A percentile compares a stretch with the other conserved stretches of the same genome.
Evolutionary conservation across 768 basidiomycete genomes (phyloP).

Genomic region (Boletus fagicola): DNA sequence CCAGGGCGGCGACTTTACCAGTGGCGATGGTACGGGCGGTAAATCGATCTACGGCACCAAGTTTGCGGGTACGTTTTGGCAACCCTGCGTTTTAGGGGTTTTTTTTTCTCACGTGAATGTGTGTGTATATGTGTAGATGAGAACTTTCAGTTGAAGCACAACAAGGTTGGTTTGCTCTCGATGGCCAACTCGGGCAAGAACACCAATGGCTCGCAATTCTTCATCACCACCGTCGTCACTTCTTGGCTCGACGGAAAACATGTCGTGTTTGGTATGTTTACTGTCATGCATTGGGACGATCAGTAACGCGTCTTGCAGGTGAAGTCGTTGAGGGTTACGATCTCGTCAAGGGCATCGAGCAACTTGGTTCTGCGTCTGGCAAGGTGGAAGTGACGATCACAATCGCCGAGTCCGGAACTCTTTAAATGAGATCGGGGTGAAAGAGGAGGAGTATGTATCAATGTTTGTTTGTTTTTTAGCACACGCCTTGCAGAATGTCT

Average conservation of each 20-base stretch:
- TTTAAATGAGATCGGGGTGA: neutral
- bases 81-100: too few relatives aligned
- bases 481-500: neutral
- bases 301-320: neutral
- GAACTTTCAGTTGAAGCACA: slow-evolving; percentile 79
- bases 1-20: slow-evolving; percentile 88
- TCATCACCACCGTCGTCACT: slow-evolving; percentile 80
- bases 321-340: slow-evolving; percentile 4
- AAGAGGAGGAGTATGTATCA: neutral
- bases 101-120: slow-evolving; percentile 22
- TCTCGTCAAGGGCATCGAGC: neutral
- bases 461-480: neutral
- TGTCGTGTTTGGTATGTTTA: slow-evolving; percentile 83
- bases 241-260: slow-evolving; percentile 68
- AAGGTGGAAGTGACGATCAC: neutral
- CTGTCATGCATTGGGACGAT: too few relatives aligned
- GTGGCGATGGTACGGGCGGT: slow-evolving; percentile 68
- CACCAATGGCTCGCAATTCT: slow-evolving; percentile 91
- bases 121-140: slow-evolving; percentile 60
- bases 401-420: neutral
- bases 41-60: slow-evolving; percentile 71
- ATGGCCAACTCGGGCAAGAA: slow-evolving; percentile 82
- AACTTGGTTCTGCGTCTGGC: neutral
- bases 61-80: slow-evolving; percentile 49
- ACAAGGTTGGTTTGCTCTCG: slow-evolving; percentile 62